Percentiles rank a stretch among this genome's conserved stretches.
phyloP scores from a whole-genome alignment of 2,329 filamentous ascomycete species.

The Keithomyces neogunnii region DNA sequence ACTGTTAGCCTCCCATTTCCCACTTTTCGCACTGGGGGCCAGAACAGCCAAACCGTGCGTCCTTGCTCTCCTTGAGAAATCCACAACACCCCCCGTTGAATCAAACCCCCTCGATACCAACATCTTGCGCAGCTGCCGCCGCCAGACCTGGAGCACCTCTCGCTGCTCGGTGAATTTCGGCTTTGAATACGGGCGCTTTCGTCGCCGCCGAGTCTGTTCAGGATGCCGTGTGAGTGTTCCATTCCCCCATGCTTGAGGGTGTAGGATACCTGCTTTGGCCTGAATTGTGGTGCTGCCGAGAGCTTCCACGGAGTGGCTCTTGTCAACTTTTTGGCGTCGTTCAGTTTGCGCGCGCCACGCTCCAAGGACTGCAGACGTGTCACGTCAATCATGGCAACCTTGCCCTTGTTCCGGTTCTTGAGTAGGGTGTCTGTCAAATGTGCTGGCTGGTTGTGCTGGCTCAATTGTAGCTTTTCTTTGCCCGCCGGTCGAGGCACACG shows the following conservation, averaged over 20 bases:
- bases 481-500: constrained; percentile 3
- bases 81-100: constrained; percentile 2
- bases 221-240: constrained; percentile 30
- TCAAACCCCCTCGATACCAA: neutral
- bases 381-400: neutral
- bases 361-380: neutral
- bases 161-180: constrained; percentile 1
- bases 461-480: constrained; percentile 14
- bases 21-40: no score
- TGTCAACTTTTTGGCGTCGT: neutral
- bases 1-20: no score
- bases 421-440: neutral
- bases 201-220: constrained; percentile 18
- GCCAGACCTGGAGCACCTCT: constrained; percentile 11
- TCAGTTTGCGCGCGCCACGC: neutral
- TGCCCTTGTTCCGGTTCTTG: neutral
- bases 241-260: neutral
- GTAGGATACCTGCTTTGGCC: neutral
- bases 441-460: constrained; percentile 2
- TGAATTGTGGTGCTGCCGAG: neutral
- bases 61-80: neutral
- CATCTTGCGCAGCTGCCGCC: constrained; percentile 5
- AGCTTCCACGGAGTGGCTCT: neutral
- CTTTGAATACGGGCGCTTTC: constrained; percentile 12
- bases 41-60: no score